Conservation (phyloP, 2,329 filamentous ascomycete genomes). For the Fusarium sp. region DNA sequence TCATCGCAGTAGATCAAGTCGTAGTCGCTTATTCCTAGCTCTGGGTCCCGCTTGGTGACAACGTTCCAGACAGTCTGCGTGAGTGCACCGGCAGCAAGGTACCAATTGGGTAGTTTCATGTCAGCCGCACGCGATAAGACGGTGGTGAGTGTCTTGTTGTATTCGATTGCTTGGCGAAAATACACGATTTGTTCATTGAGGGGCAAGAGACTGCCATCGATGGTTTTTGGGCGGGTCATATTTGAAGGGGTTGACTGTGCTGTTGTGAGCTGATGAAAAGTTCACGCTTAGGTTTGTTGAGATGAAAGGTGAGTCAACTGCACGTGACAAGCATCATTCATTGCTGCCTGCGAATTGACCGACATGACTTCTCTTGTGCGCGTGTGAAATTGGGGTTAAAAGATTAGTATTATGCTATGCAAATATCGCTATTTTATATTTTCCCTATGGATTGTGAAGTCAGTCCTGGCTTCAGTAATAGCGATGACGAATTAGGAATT, state of each 20-base stretch:
- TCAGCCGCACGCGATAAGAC: constrained; percentile 47
- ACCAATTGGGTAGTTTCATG: constrained; percentile 53
- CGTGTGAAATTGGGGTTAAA: too few relatives aligned
- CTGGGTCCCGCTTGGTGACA: constrained; percentile 46
- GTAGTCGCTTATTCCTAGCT: constrained; percentile 55
- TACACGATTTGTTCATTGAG: constrained; percentile 45
- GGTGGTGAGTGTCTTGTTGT: constrained; percentile 49
- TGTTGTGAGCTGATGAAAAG: background rate
- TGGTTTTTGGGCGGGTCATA: background rate
- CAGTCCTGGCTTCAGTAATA: too few relatives aligned
- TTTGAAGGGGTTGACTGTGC: background rate
- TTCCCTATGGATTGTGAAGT: too few relatives aligned
- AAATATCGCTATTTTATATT: too few relatives aligned
- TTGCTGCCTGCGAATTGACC: too few relatives aligned
- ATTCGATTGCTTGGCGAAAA: constrained; percentile 44
- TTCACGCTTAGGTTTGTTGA: constrained; percentile 2
- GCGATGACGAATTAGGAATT: too few relatives aligned
- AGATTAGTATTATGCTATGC: too few relatives aligned
- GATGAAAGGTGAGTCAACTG: background rate
- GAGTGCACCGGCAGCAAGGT: constrained; percentile 54
- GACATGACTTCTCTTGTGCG: background rate
- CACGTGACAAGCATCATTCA: constrained; percentile 21
- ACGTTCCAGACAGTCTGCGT: constrained; percentile 58
- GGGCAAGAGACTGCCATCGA: constrained; percentile 46
- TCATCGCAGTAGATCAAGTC: constrained; percentile 55